These are phyloP conservation scores for Gonium pectorale DNA, from an alignment of 139 green algal species.

Conservation along the genomic window DNA sequence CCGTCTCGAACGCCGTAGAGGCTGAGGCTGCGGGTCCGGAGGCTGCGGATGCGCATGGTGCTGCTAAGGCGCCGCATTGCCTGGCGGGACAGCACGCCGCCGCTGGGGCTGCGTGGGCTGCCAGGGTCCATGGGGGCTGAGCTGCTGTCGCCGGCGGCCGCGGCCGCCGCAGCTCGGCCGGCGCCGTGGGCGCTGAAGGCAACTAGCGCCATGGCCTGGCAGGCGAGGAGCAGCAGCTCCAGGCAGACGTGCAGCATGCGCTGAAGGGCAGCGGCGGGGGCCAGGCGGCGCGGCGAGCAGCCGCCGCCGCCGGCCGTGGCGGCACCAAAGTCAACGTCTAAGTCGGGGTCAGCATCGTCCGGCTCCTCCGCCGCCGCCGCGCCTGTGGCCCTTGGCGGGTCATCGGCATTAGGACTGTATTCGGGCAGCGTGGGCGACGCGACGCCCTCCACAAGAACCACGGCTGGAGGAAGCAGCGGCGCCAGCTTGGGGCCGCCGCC, in stretches of 20 bases:
- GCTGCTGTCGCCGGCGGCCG: neutral
- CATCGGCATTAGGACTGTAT: too few relatives aligned
- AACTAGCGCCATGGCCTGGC: constrained; percentile 33
- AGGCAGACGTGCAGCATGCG: constrained; percentile 19
- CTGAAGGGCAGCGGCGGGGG: neutral
- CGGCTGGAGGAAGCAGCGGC: too few relatives aligned
- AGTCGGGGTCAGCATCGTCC: too few relatives aligned
- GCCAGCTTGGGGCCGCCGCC: too few relatives aligned
- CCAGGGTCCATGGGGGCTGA: neutral
- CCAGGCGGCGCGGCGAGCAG: neutral
- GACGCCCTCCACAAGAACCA: too few relatives aligned
- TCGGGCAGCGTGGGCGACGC: too few relatives aligned
- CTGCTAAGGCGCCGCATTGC: constrained; percentile 33
- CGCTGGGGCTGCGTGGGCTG: constrained; percentile 29
- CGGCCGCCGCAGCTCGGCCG: neutral
- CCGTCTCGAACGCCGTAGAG: too few relatives aligned
- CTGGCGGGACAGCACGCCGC: constrained; percentile 30
- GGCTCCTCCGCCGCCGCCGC: too few relatives aligned
- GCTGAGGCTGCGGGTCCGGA: constrained; percentile 26
- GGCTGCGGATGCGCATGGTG: constrained; percentile 39
- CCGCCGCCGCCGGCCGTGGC: neutral
- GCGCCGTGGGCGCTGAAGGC: constrained; percentile 24
- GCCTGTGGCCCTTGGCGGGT: too few relatives aligned
- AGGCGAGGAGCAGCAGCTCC: constrained; percentile 35
- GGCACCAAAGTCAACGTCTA: too few relatives aligned